Evolutionary conservation across 2,329 filamentous ascomycete genomes (phyloP).

Genomic region (Cytospora paraplurivora): DNA sequence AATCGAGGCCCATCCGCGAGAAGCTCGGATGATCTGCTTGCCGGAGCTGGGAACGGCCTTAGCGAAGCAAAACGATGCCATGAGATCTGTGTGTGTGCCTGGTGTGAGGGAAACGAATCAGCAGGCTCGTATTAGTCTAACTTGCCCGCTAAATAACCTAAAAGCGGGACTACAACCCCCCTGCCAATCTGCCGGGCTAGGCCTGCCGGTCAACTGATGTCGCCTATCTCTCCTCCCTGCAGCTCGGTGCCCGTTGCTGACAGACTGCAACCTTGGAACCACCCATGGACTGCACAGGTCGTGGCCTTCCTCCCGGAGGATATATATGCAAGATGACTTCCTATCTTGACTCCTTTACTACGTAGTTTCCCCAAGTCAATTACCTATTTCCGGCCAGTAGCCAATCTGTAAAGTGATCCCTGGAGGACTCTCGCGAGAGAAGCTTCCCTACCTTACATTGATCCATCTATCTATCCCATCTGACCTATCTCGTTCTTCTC

Average conservation of each 20-base stretch:
- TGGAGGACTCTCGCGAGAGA: neutral
- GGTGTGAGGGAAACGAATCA: slow-evolving; percentile 19
- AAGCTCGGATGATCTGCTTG: slow-evolving; percentile 4
- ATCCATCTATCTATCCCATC: neutral
- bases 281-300: slow-evolving; percentile 3
- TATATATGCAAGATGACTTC: slow-evolving; percentile 15
- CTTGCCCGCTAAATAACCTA: slow-evolving; percentile 3
- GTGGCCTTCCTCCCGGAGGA: slow-evolving; percentile 2
- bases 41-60: slow-evolving; percentile 3
- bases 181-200: slow-evolving; percentile 10
- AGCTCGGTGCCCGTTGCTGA: slow-evolving; percentile 13
- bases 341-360: neutral
- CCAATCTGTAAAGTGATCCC: neutral
- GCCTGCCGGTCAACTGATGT: neutral
- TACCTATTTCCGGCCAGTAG: neutral
- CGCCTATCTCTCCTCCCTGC: slow-evolving; percentile 10
- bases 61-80: slow-evolving; percentile 3
- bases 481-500: neutral
- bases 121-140: slow-evolving; percentile 18
- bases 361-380: neutral
- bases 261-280: slow-evolving; percentile 2
- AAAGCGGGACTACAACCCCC: slow-evolving; percentile 16
- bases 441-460: neutral
- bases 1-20: neutral
- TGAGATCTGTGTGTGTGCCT: neutral